phyloP scores from a whole-genome alignment of 768 basidiomycete species.

The Termitomyces sp. region DNA sequence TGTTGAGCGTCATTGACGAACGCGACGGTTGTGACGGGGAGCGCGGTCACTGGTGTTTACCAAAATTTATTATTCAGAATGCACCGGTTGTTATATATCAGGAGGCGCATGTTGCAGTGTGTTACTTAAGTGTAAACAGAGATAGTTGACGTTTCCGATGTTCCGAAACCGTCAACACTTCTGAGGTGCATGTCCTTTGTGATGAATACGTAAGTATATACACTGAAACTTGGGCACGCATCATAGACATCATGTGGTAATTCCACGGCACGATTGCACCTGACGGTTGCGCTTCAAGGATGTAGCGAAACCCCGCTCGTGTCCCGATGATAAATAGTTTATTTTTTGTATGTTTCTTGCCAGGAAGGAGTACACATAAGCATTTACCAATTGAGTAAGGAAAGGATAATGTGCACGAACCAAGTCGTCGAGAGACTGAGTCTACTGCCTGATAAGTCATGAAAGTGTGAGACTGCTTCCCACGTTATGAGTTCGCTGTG shows the following conservation, averaged over 20 bases:
- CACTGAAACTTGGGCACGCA: background rate
- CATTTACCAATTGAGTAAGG: background rate
- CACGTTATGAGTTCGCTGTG: constrained; percentile 61
- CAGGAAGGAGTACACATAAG: background rate
- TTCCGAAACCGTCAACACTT: constrained; percentile 4
- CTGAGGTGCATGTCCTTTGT: background rate
- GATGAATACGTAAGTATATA: background rate
- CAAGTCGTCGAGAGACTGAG: background rate
- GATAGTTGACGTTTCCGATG: background rate
- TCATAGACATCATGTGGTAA: constrained; percentile 7
- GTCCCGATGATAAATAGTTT: background rate
- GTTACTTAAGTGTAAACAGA: background rate
- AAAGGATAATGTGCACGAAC: constrained; percentile 5
- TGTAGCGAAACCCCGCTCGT: background rate
- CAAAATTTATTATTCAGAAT: background rate
- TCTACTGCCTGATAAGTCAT: constrained; percentile 16
- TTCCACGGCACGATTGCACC: background rate
- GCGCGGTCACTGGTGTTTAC: background rate
- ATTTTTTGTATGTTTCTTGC: background rate
- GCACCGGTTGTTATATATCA: constrained; percentile 12
- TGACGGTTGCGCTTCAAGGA: background rate
- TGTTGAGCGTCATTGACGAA: constrained; percentile 3
- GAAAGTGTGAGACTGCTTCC: constrained; percentile 71
- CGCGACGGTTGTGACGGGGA: constrained; percentile 5
- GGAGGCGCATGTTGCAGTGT: background rate